Conservation (phyloP, 2,329 filamentous ascomycete species). For the Cytospora mali region DNA sequence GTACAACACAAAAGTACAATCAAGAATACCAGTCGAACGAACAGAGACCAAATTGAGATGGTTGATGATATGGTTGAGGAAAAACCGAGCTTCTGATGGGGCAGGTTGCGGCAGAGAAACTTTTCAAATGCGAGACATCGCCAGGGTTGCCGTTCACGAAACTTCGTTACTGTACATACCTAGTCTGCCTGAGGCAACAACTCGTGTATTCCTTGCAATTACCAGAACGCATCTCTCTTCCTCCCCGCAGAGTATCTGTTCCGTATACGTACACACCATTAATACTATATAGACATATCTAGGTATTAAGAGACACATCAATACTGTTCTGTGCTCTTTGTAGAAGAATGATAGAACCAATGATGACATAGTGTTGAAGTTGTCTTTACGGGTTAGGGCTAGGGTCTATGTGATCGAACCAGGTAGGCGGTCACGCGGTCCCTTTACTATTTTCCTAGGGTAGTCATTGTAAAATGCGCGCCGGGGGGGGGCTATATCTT, state of each 20-base stretch:
- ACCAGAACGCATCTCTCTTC: neutral
- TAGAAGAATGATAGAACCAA: neutral
- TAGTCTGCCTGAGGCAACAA: slow-evolving; percentile 1
- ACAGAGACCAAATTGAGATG: neutral
- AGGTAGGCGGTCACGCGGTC: too few species aligned
- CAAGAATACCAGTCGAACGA: slow-evolving; percentile 8
- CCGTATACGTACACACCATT: neutral
- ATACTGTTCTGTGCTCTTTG: neutral
- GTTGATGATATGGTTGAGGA: neutral
- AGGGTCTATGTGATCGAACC: neutral
- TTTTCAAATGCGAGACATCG: slow-evolving; percentile 25
- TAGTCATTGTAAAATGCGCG: too few species aligned
- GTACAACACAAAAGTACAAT: slow-evolving; percentile 12
- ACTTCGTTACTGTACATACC: neutral
- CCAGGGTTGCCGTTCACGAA: slow-evolving; percentile 18
- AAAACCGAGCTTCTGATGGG: slow-evolving; percentile 4
- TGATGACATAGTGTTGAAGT: too few species aligned
- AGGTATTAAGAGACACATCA: too few species aligned
- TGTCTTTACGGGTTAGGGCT: neutral
- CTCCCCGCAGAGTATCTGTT: neutral
- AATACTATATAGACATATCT: neutral
- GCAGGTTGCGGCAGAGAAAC: slow-evolving; percentile 22
- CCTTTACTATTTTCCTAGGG: too few species aligned
- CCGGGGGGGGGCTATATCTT: too few species aligned
- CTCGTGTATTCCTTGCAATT: neutral